Percentiles rank a stretch among this genome's conserved stretches.
Conservation (phyloP, 371 early-diverging fungal species). For the Apophysomyces variabilis region DNA sequence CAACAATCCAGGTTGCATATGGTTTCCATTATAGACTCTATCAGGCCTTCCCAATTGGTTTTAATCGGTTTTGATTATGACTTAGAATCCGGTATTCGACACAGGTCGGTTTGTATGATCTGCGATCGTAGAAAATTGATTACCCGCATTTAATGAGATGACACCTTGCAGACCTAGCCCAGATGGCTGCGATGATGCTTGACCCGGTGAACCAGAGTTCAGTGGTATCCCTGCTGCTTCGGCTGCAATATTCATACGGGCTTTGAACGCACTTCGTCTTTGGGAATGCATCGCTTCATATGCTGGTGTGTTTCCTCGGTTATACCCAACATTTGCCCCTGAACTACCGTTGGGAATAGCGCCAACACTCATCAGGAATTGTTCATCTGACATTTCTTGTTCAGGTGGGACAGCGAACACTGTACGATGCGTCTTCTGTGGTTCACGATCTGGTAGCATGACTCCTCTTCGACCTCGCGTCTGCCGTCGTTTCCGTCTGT, state of each 20-base stretch:
- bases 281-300: constrained; percentile 38
- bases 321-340: background rate
- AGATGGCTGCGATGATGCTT: constrained; percentile 13
- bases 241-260: constrained; percentile 53
- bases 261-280: constrained; percentile 46
- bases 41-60: too few species aligned
- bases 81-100: constrained; percentile 5
- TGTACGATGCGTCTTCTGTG: constrained; percentile 49
- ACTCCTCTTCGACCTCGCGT: constrained; percentile 74
- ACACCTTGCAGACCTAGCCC: constrained; percentile 19
- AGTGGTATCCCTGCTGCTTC: constrained; percentile 46
- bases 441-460: constrained; percentile 75
- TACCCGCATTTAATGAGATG: constrained; percentile 20
- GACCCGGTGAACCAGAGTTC: constrained; percentile 4
- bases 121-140: constrained; percentile 23
- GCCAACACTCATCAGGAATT: constrained; percentile 32
- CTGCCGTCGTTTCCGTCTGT: constrained; percentile 82
- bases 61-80: background rate
- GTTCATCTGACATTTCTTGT: constrained; percentile 48
- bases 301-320: constrained; percentile 24
- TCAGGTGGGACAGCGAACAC: constrained; percentile 42
- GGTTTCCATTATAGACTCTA: too few species aligned
- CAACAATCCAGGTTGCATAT: too few species aligned
- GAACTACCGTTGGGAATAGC: constrained; percentile 16
- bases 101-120: constrained; percentile 9